phyloP scores from a whole-genome alignment of 2,329 filamentous ascomycete species.

The Apiospora koreana region DNA sequence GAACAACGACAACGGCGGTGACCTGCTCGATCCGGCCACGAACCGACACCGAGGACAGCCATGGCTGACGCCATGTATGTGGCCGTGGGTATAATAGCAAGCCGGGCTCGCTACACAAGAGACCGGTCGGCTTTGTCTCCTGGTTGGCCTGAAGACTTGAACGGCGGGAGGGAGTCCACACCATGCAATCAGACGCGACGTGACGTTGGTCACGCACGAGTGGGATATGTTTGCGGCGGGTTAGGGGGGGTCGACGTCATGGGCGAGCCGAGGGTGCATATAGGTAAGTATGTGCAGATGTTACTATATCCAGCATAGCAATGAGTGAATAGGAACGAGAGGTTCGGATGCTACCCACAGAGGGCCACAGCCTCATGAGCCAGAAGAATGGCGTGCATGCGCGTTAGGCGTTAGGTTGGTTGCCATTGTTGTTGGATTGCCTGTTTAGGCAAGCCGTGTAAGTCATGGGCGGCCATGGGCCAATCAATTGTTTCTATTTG shows the following conservation, averaged over 20 bases:
- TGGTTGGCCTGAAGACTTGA: background rate
- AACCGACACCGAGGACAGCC: background rate
- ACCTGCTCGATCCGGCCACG: background rate
- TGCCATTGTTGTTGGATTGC: background rate
- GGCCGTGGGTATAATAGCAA: too few relatives aligned
- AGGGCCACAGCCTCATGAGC: too few relatives aligned
- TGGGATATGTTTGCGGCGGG: background rate
- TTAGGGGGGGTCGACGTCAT: background rate
- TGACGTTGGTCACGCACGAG: background rate
- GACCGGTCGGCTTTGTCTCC: background rate
- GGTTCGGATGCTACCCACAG: background rate
- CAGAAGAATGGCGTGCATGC: background rate
- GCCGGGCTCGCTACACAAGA: background rate
- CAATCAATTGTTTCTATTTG: too few relatives aligned
- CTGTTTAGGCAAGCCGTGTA: conserved; percentile 2
- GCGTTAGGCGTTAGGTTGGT: background rate
- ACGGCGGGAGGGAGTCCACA: too few relatives aligned
- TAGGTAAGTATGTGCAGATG: background rate
- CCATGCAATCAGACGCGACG: too few relatives aligned
- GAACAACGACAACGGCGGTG: background rate
- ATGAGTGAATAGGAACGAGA: too few relatives aligned
- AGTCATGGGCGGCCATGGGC: background rate
- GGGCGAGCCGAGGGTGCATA: background rate
- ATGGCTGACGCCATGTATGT: background rate
- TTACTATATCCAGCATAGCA: background rate